A percentile compares a stretch with the other conserved stretches of the same genome.
Conservation (phyloP, 139 green algal genomes). For the Chlamydomonas schloesseri region DNA sequence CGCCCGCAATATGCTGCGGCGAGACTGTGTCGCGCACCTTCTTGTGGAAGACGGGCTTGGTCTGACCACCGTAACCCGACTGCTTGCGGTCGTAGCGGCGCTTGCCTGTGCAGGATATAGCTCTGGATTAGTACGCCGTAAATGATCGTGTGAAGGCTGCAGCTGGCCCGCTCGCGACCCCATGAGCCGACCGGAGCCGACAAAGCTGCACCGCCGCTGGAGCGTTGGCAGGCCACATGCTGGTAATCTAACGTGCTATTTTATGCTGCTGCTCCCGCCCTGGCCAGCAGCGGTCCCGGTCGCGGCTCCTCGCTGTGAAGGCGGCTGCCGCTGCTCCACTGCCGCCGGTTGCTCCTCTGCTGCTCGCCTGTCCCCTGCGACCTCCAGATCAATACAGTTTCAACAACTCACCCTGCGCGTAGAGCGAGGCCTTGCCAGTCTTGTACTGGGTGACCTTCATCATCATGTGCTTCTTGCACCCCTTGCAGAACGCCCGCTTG, state of each 20-base stretch:
- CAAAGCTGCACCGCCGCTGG: too few relatives aligned
- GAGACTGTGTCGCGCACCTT: slow-evolving; percentile 80
- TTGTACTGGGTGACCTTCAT: slow-evolving; percentile 99
- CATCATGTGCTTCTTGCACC: slow-evolving; percentile 96
- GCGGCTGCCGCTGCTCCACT: not conserved
- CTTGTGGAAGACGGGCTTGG: slow-evolving; percentile 99
- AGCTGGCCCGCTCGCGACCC: too few relatives aligned
- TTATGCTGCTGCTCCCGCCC: too few relatives aligned
- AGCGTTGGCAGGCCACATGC: too few relatives aligned
- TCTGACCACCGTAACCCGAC: slow-evolving; percentile 98
- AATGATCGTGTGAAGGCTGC: too few relatives aligned
- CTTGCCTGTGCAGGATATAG: slow-evolving; percentile 86
- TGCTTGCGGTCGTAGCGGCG: slow-evolving; percentile 99
- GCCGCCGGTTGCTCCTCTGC: not conserved
- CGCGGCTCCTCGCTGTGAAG: too few relatives aligned
- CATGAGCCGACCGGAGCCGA: too few relatives aligned
- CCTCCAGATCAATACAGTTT: too few relatives aligned
- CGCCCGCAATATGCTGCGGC: too few relatives aligned
- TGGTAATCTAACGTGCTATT: too few relatives aligned
- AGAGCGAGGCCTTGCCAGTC: slow-evolving; percentile 98
- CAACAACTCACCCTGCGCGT: slow-evolving; percentile 89
- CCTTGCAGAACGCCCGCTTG: slow-evolving; percentile 98
- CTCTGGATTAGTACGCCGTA: not conserved
- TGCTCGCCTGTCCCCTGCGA: not conserved
- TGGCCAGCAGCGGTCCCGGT: not conserved